Conservation (phyloP, 176 grass and related monocot species). For the Tillandsia leiboldiana region DNA sequence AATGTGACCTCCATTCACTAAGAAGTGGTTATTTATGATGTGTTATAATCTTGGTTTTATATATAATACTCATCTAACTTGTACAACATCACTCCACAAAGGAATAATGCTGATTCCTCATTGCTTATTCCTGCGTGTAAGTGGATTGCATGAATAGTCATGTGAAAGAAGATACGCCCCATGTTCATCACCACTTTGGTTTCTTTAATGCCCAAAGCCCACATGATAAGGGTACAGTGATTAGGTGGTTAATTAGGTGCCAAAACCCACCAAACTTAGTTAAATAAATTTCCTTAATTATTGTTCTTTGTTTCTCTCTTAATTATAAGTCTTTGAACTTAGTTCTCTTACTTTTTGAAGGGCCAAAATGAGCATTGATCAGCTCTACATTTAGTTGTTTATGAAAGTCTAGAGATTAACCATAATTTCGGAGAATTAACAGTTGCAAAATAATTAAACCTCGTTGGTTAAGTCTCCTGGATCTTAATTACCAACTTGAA, state of each 20-base stretch:
- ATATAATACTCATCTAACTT: not conserved
- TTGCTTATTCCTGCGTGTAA: not conserved
- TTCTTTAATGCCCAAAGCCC: not conserved
- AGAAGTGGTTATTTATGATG: not conserved
- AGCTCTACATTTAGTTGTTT: not conserved
- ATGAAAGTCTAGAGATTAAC: not conserved
- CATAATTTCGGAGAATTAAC: not conserved
- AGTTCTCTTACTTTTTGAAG: not conserved
- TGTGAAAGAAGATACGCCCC: not conserved
- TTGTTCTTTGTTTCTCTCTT: not conserved
- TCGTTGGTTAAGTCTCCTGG: not conserved
- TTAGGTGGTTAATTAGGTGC: constrained; percentile 1
- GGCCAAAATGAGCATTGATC: not conserved
- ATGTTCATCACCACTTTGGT: not conserved
- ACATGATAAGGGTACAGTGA: not conserved
- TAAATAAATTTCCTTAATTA: not conserved
- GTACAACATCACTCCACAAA: not conserved
- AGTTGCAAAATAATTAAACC: not conserved
- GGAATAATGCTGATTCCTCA: not conserved
- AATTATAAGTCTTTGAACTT: not conserved
- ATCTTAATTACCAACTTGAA: not conserved
- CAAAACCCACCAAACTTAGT: not conserved
- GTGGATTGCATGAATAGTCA: not conserved
- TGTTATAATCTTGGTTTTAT: not conserved
- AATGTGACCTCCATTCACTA: not conserved